These are phyloP conservation scores for Rhizopogon sp. DNA, from an alignment of 768 basidiomycete species.

Conservation along the genomic window DNA sequence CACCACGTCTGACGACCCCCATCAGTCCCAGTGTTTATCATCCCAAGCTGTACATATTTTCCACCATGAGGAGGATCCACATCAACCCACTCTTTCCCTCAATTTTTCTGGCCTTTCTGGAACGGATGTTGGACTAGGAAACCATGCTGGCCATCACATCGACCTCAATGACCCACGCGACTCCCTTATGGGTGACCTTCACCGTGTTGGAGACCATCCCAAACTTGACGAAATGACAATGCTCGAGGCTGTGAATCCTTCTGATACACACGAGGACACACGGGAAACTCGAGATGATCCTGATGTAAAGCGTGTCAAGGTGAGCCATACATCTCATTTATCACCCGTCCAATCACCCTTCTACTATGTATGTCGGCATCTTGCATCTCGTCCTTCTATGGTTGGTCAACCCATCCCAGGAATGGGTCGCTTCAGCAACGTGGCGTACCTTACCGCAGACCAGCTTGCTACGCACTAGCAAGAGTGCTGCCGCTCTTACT, in stretches of 20 bases:
- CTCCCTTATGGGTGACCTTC: conserved; percentile 27
- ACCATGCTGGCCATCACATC: conserved; percentile 21
- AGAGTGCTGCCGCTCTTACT: conserved; percentile 9
- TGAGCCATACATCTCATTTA: conserved; percentile 30
- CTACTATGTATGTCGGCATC: conserved; percentile 7
- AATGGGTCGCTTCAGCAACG: conserved; percentile 21
- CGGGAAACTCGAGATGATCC: conserved; percentile 65
- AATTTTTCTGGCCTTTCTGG: conserved; percentile 22
- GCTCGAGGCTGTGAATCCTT: conserved; percentile 32
- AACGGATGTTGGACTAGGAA: conserved; percentile 20
- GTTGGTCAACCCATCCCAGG: conserved; percentile 14
- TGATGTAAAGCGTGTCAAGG: conserved; percentile 85
- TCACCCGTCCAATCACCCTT: conserved; percentile 10
- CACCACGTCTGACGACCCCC: conserved; percentile 22
- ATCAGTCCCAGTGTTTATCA: conserved; percentile 25
- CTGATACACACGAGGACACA: conserved; percentile 45
- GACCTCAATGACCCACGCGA: conserved; percentile 25
- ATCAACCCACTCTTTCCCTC: conserved; percentile 26
- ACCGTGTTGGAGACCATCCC: conserved; percentile 27
- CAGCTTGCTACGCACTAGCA: conserved; percentile 11
- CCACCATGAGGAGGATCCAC: conserved; percentile 25
- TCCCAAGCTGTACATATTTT: conserved; percentile 25
- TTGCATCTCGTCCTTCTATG: conserved; percentile 9
- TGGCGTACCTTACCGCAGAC: conserved; percentile 11
- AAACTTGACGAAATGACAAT: conserved; percentile 28